These are phyloP conservation scores for Phytophthora sp. DNA, from an alignment of 352 stramenopile species.

Conservation along the genomic window DNA sequence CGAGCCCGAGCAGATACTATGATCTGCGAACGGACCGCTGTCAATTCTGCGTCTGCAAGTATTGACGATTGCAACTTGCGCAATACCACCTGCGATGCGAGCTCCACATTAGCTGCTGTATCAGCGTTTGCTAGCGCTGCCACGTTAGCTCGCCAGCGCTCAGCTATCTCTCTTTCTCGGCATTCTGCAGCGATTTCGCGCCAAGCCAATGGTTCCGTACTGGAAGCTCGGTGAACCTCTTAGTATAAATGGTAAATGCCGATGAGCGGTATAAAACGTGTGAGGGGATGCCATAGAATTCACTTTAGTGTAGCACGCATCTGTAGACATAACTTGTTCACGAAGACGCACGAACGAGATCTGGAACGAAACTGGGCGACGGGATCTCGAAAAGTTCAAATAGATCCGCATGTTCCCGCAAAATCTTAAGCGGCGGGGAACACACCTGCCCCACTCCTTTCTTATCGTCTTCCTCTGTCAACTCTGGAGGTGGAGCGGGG, in stretches of 20 bases:
- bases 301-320: not conserved
- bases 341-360: no score
- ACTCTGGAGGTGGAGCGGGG: no score
- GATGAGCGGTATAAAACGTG: not conserved
- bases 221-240: slow-evolving; percentile 14
- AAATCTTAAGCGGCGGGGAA: slow-evolving; percentile 5
- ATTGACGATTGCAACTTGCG: no score
- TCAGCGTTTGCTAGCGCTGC: slow-evolving; percentile 59
- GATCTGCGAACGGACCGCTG: slow-evolving; percentile 11
- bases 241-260: not conserved
- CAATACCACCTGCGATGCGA: slow-evolving; percentile 13
- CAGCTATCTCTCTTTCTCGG: slow-evolving; percentile 53
- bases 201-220: slow-evolving; percentile 17
- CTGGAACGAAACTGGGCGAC: not conserved
- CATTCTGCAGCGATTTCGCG: slow-evolving; percentile 42
- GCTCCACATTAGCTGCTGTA: slow-evolving; percentile 49
- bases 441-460: no score
- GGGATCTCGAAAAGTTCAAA: slow-evolving; percentile 8
- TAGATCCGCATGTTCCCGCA: slow-evolving; percentile 10
- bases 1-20: slow-evolving; percentile 23
- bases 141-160: slow-evolving; percentile 58
- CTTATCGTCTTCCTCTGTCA: not conserved
- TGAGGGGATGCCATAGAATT: not conserved
- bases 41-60: no score
- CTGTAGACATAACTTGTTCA: no score